Evolutionary conservation across 805 yeast genomes (phyloP).

Genomic region (Teunomyces aglyptinius): DNA sequence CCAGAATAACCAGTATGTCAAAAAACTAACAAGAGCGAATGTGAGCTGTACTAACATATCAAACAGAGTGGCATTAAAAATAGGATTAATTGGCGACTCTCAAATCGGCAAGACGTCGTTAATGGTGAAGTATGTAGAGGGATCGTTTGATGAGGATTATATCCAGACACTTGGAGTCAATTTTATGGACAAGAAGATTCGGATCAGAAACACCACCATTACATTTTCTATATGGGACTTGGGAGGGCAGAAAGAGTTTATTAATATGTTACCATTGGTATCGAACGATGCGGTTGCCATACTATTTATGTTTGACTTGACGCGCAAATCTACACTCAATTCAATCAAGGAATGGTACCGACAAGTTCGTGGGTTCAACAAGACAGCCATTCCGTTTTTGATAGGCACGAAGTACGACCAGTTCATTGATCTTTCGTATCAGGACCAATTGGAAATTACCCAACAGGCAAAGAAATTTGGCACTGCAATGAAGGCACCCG

Average conservation of each 20-base stretch:
- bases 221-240: conserved; percentile 93
- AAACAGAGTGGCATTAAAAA: conserved; percentile 64
- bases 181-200: conserved; percentile 86
- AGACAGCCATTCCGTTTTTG: conserved; percentile 84
- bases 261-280: conserved; percentile 92
- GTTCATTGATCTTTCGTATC: conserved; percentile 73
- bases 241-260: conserved; percentile 94
- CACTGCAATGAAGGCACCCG: conserved; percentile 79
- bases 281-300: conserved; percentile 91
- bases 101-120: conserved; percentile 94
- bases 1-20: conserved; percentile 39
- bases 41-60: conserved; percentile 18
- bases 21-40: not conserved
- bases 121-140: conserved; percentile 97
- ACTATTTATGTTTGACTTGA: conserved; percentile 82
- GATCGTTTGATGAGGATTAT: conserved; percentile 85
- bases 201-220: conserved; percentile 80
- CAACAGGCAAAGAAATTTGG: conserved; percentile 83
- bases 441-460: conserved; percentile 82
- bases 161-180: conserved; percentile 95
- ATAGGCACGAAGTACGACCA: conserved; percentile 93
- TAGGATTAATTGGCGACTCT: conserved; percentile 93
- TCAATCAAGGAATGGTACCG: conserved; percentile 95
- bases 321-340: conserved; percentile 79
- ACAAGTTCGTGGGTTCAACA: conserved; percentile 85